A percentile compares a stretch with the other conserved stretches of the same genome.
These are phyloP conservation scores for Diospyros lotus DNA, from an alignment of 148 eudicot species.

Conservation along the genomic window DNA sequence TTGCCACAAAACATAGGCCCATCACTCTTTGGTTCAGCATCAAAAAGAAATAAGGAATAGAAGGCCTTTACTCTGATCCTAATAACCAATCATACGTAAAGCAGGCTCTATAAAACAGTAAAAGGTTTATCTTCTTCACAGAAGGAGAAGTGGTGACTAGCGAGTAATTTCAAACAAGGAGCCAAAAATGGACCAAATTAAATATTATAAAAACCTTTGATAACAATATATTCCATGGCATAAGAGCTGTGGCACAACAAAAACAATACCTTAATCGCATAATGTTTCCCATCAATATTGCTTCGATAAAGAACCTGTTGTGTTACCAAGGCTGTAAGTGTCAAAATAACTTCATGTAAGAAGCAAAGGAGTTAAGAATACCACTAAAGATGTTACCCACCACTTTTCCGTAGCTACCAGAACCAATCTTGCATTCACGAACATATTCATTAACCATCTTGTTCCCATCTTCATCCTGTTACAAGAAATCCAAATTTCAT, in stretches of 20 bases:
- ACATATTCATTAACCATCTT: constrained; percentile 84
- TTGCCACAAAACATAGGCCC: not conserved
- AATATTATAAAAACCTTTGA: not conserved
- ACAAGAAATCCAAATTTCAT: not conserved
- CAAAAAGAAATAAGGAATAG: not conserved
- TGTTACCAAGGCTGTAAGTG: constrained; percentile 12
- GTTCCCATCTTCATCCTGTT: constrained; percentile 78
- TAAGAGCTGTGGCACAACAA: not conserved
- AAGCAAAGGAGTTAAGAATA: not conserved
- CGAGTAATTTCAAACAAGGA: not conserved
- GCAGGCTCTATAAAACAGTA: not conserved
- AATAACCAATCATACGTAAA: not conserved
- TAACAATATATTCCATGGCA: not conserved
- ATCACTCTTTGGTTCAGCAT: not conserved
- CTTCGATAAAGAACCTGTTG: constrained; percentile 82
- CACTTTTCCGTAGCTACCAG: constrained; percentile 97
- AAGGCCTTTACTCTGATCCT: not conserved
- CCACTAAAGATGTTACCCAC: constrained; percentile 31
- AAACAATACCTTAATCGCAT: constrained; percentile 79
- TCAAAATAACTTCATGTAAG: constrained; percentile 13
- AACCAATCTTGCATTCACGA: constrained; percentile 76
- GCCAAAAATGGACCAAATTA: not conserved
- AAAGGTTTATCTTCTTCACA: not conserved
- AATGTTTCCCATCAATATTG: constrained; percentile 65
- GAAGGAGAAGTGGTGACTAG: not conserved